A percentile compares a stretch with the other conserved stretches of the same genome.
phyloP scores from a whole-genome alignment of 2,329 filamentous ascomycete species.

The Penicillium brasilianum region DNA sequence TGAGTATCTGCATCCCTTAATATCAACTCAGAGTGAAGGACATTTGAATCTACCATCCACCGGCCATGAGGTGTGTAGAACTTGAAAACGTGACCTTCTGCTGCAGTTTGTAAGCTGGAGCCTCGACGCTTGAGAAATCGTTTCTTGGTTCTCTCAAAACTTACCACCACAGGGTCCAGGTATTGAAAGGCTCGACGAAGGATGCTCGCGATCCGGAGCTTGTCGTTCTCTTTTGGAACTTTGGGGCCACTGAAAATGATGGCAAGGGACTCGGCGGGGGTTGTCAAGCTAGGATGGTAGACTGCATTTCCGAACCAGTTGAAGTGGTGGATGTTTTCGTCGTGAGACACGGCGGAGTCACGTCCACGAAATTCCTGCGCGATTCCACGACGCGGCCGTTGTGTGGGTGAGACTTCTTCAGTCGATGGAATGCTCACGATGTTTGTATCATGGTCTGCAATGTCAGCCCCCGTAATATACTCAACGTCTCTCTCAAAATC shows the following conservation, averaged over 20 bases:
- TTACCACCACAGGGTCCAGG: slow-evolving; percentile 33
- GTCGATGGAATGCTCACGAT: background rate
- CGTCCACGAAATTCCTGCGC: background rate
- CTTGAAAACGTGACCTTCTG: slow-evolving; percentile 23
- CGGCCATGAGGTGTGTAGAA: slow-evolving; percentile 32
- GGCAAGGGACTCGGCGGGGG: slow-evolving; percentile 26
- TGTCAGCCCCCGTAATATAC: background rate
- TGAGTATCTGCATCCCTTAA: slow-evolving; percentile 19
- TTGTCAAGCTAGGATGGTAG: background rate
- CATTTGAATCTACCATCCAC: slow-evolving; percentile 21
- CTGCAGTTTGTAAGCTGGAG: slow-evolving; percentile 18
- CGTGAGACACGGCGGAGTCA: background rate
- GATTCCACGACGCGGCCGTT: background rate
- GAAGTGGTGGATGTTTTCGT: background rate
- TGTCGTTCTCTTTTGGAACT: background rate
- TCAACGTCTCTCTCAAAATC: background rate
- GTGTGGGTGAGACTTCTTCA: background rate
- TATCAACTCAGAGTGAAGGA: background rate
- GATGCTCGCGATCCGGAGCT: slow-evolving; percentile 18
- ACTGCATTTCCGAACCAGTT: slow-evolving; percentile 1
- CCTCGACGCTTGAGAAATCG: slow-evolving; percentile 11
- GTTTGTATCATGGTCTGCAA: background rate
- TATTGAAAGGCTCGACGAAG: slow-evolving; percentile 22
- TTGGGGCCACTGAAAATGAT: slow-evolving; percentile 28
- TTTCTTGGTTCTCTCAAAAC: slow-evolving; percentile 2